Base-by-base conservation (phyloP, 2,329 filamentous ascomycete species). In the Verticillium isaacii region DNA sequence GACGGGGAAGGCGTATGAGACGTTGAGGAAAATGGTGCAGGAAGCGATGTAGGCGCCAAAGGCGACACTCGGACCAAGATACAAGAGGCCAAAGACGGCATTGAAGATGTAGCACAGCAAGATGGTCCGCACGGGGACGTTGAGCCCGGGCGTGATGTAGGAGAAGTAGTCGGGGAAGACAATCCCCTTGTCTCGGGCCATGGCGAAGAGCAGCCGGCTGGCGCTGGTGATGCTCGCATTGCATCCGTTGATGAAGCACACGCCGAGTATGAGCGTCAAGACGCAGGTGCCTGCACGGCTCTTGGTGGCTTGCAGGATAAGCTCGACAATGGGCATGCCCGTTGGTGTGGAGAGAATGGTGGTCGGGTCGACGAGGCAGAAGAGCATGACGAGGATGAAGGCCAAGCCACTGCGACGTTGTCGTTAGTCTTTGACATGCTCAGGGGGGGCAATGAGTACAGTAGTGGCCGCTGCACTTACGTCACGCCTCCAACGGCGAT, bases 171-270 rank as follows among this genome's bases (percentile, higher is more conserved):
- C 52, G 36, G 70, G 71, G 60, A 71, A 75, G 2, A 74, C 66
- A 7, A 75, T 71, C 8, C 75, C 78, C 50, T 71, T 73, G 60
- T 81, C 80, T 59, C 80, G 73, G 6, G 80, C 80, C 72, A 83
- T 81, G 5, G 78, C 70, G 63, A 72, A 81, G 14, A 78, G 64
- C 15, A 82, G 71, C 37, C 79, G 70, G 39, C 73, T 79, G 0
- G 74, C 77, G 59, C 73, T 78, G 9, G 77, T 80, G 8, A 79
- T 71, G 45, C 75, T 76, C 1, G 77, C 78, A n/a, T 75, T 76
- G 9, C 77, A 79, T 17, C 79, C 79, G 32, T 80, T 78, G 52
- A 81, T 70, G 56, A 81, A 80, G 63, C 78, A 80, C 0, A 81
- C 67, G 0, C 71, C 72, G 0, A 81, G 65, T 67, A 77, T 74